Conservation (phyloP, 106 monocot genomes). For the Dioscorea zingiberensis region DNA sequence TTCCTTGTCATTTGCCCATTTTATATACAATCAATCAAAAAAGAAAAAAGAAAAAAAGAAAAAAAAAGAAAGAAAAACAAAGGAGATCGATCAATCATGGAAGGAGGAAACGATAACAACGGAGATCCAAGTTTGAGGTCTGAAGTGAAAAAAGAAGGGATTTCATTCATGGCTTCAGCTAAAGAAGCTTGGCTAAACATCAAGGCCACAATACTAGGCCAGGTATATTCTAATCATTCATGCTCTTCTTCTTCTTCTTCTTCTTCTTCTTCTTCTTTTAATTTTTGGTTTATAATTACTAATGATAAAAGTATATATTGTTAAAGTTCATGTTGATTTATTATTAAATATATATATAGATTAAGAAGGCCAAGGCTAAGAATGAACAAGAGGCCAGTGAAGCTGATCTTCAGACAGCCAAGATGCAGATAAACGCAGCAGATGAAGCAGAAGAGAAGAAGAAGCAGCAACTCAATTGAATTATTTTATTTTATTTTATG, state of each 20-base stretch:
- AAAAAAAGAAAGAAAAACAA: no score
- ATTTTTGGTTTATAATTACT: neutral
- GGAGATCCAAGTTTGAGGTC: neutral
- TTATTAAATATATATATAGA: neutral
- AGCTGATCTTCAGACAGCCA: slow-evolving; percentile 12
- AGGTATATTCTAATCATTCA: neutral
- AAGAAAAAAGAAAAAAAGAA: no score
- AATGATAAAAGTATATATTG: no score
- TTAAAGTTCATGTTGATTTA: neutral
- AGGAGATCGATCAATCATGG: neutral
- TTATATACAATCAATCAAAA: no score
- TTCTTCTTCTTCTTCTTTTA: neutral
- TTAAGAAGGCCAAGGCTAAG: slow-evolving; percentile 17
- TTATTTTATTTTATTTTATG: no score
- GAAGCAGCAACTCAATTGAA: slow-evolving; percentile 1
- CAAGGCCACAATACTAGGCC: slow-evolving; percentile 8
- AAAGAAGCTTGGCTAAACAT: slow-evolving; percentile 4
- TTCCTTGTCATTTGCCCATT: no score
- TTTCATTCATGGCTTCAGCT: neutral
- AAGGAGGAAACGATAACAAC: neutral
- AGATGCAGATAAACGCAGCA: slow-evolving; percentile 21
- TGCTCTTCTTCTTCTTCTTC: neutral
- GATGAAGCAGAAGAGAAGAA: slow-evolving; percentile 23
- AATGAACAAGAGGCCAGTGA: slow-evolving; percentile 24
- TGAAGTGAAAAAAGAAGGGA: slow-evolving; percentile 4